Base-by-base conservation (phyloP, 495 filamentous ascomycete genomes). In the Lichenothelia convexa region DNA sequence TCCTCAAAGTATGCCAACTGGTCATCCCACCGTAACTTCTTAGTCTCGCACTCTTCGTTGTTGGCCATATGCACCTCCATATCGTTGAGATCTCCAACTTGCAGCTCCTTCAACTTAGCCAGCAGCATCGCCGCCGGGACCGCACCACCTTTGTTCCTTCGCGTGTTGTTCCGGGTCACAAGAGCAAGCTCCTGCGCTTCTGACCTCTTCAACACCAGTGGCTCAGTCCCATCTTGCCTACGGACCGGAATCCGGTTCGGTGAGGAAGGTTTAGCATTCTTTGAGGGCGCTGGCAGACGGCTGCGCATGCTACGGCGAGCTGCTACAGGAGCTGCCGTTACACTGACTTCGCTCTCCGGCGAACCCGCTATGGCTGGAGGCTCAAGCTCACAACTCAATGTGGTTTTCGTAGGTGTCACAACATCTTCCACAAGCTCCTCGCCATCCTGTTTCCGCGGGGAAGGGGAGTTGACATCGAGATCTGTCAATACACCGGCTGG, bases 141-240 rank as follows among this genome's bases (percentile, higher is more conserved):
- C 13, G 65, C 51, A 38, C 60, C 58, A 9, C 71, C 70, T 39
- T 67, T 66, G 49, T 77, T 77, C 29, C 62, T 57, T 24, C 59
- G 54, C 7, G 72, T 77, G 45, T 77, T 75, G 3, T 55, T 55
- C 32, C 63, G 57, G 3, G 70, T 75, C 9, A 54, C 42, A 38
- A 69, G 48, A 1, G 67, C 62, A 13, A 74, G 45, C 34, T 73
- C 62, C 42, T 76, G 72, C 3, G 68, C 64, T 40, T 75, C 67
- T 1, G 66, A 67, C 30, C 61, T 61, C 40, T 69, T 63, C 6
- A 71, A 50, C 29, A 71, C 65, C 18, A 73, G 55, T 30, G 65
- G 67, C 37, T 72, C 68, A 4, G 54, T 60, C 6, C 65, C 65
- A 42, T 71, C 70, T 8, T 65, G 55, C 13, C 69, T 60, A 21